Evolutionary conservation across 192 early-diverging fungal species (phyloP), one percentile per base, ranked within the genome.

Genomic region (Rhizoclosmatium globosum): DNA sequence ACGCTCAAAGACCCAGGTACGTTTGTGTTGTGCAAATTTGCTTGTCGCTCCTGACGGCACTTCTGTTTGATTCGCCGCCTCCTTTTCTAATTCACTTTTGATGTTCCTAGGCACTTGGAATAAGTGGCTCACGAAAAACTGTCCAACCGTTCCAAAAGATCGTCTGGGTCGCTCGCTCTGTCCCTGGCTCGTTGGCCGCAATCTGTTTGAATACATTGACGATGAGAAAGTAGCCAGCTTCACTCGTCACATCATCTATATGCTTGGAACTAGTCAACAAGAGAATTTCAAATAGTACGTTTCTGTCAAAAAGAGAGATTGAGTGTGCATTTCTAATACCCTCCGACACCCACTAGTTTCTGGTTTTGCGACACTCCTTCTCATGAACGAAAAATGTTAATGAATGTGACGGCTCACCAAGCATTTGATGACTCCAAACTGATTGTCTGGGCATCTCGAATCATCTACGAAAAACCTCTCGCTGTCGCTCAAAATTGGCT

Each of bases 331-430:
- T 19, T 47, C 66, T 53, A 44, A 68, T 44, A 39, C 62, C 2
- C 23, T 13, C 62, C 1, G 23, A 39, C 31, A 2, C 62, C 31
- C 0, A 47, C 3, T 42, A 77, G 76, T 50, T 67, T 73, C 57
- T 82, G 81, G 81, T 82, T 84, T 59, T 82, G 81, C 64, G 81
- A 82, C 46, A 84, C 81, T 3, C 82, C 82, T 1, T 31, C 3
- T 21, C 17, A 60, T 23, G 81, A 82, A 56, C 79, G 81, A 39
- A 82, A 82, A 82, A 82, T 82, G 81, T 19, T 59, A 64, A 82
- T 82, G 81, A 77, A 83, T 38, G 69, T 82, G 2, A 57, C 80
- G 6, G 19, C 62, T 9, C 66, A 48, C 38, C 62, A 21, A 19
- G 76, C 64, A 2, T 58, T 79, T 44, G 73, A 60, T 17, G 64